phyloP scores from a whole-genome alignment of 2,329 filamentous ascomycete species.

The Alternaria novae-zelandiae region DNA sequence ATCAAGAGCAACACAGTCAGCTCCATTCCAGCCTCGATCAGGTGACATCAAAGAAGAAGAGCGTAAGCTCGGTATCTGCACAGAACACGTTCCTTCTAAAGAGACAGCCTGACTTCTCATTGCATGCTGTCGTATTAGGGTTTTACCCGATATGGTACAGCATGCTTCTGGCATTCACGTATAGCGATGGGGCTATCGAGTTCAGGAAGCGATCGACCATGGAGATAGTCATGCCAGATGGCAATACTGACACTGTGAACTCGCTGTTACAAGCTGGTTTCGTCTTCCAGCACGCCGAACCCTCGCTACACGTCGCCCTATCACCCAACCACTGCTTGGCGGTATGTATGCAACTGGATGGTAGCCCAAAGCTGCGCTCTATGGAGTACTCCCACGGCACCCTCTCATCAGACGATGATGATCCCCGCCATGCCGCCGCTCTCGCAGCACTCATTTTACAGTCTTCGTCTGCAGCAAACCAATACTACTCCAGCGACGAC shows the following conservation, averaged over 20 bases:
- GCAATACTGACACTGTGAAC: slow-evolving; percentile 69
- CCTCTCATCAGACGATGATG: slow-evolving; percentile 37
- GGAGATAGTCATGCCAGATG: slow-evolving; percentile 69
- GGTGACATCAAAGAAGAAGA: slow-evolving; percentile 69
- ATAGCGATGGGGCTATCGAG: slow-evolving; percentile 81
- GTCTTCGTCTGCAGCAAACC: slow-evolving; percentile 51
- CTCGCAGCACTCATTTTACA: slow-evolving; percentile 51
- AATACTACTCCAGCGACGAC: slow-evolving; percentile 58
- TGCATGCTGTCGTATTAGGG: slow-evolving; percentile 74
- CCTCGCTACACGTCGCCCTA: slow-evolving; percentile 58
- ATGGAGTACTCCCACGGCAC: slow-evolving; percentile 51
- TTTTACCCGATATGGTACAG: slow-evolving; percentile 73
- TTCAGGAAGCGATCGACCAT: slow-evolving; percentile 79
- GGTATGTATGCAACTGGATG: slow-evolving; percentile 53
- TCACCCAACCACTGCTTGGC: slow-evolving; percentile 58
- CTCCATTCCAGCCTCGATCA: slow-evolving; percentile 81
- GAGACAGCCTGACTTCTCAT: slow-evolving; percentile 70
- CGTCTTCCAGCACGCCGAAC: slow-evolving; percentile 68
- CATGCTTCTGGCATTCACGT: slow-evolving; percentile 73
- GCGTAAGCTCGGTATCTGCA: slow-evolving; percentile 45
- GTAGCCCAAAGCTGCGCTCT: slow-evolving; percentile 49
- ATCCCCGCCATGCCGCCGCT: slow-evolving; percentile 46
- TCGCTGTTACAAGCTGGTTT: slow-evolving; percentile 81
- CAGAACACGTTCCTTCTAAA: slow-evolving; percentile 50
- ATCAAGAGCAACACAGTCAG: slow-evolving; percentile 64